phyloP scores from a whole-genome alignment of 2,329 filamentous ascomycete species.

The Aspergillus ustus region DNA sequence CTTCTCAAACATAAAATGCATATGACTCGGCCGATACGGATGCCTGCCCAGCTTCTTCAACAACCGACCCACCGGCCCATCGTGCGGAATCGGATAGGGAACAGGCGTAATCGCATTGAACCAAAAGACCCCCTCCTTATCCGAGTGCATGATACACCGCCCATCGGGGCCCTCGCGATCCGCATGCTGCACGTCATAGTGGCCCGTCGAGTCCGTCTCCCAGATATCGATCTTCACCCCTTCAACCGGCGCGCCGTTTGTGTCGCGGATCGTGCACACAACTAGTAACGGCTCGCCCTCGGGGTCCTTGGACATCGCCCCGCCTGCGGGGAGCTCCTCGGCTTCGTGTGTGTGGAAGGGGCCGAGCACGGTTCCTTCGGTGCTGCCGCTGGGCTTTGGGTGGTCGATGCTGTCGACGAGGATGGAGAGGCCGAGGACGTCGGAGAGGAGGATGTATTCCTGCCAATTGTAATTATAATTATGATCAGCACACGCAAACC shows the following conservation, averaged over 20 bases:
- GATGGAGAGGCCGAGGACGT: slow-evolving; percentile 77
- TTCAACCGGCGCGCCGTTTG: slow-evolving; percentile 63
- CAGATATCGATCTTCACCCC: slow-evolving; percentile 79
- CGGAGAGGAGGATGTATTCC: slow-evolving; percentile 83
- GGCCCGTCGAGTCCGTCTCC: slow-evolving; percentile 81
- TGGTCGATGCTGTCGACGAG: slow-evolving; percentile 84
- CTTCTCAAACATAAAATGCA: slow-evolving; percentile 91
- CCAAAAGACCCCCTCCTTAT: slow-evolving; percentile 77
- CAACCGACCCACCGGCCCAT: slow-evolving; percentile 80
- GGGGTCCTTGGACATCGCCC: slow-evolving; percentile 69
- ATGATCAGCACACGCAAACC: background rate
- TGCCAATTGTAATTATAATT: slow-evolving; percentile 1
- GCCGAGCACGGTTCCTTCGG: slow-evolving; percentile 79
- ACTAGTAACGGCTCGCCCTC: slow-evolving; percentile 72
- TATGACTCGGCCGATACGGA: slow-evolving; percentile 75
- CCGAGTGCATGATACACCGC: slow-evolving; percentile 70
- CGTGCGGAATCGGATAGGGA: slow-evolving; percentile 81
- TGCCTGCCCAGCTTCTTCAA: slow-evolving; percentile 71
- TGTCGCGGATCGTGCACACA: slow-evolving; percentile 73
- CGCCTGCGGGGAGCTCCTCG: slow-evolving; percentile 58
- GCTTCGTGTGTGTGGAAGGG: slow-evolving; percentile 86
- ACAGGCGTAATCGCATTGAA: slow-evolving; percentile 85
- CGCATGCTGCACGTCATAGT: slow-evolving; percentile 80
- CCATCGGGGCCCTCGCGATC: slow-evolving; percentile 70
- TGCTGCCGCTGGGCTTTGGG: slow-evolving; percentile 71